Evolutionary conservation across 805 yeast species (phyloP), one percentile per base, ranked within the genome.

Genomic region (Wickerhamomyces chaumierensis): DNA sequence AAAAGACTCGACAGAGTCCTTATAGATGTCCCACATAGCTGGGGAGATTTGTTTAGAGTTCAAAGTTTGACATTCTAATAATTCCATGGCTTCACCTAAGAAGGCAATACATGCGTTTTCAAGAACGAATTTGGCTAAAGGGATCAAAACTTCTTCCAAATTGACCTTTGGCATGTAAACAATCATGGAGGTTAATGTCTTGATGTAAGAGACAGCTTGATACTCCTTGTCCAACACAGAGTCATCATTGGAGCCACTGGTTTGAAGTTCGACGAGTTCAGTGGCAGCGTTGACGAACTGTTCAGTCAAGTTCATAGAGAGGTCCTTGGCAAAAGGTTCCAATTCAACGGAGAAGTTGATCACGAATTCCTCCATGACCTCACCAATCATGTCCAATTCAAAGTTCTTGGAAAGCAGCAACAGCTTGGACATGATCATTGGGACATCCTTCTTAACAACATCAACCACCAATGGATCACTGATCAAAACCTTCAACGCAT

Each of bases 331-430:
- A 61, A 84, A 90, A 16, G 97, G 96, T 36, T 87, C 85, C 45
- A 92, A 67, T 59, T 90, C 94, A 40, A 75, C 81, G 2, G 95
- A 72, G 58, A 84, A 94, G 43, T 74, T 71, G 52, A 87, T 95
- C 27, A 92, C 96, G 56, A 92, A 85, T 40, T 86, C 87, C 62
- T 92, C 97, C 79, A 92, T 86, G n/a, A 90, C 95, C 36, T 78
- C 81, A 7, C 94, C 74, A 18, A 92, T 67, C 29, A 85, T 72
- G 52, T 94, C 98, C 45, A 81, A 73, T 52, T 92, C 98, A 48
- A 86, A 78, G 39, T 76, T 74, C 54, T 82, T 79, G 6, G 94
- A 80, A 33, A 92, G 60, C 31, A 73, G 75, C 48, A 92, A 65
- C 40, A 92, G 63, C 47, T 74, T 79, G 45, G 85, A 83, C 81